These are phyloP conservation scores for Acorus gramineus DNA, from an alignment of 106 monocot species.

Conservation along the genomic window DNA sequence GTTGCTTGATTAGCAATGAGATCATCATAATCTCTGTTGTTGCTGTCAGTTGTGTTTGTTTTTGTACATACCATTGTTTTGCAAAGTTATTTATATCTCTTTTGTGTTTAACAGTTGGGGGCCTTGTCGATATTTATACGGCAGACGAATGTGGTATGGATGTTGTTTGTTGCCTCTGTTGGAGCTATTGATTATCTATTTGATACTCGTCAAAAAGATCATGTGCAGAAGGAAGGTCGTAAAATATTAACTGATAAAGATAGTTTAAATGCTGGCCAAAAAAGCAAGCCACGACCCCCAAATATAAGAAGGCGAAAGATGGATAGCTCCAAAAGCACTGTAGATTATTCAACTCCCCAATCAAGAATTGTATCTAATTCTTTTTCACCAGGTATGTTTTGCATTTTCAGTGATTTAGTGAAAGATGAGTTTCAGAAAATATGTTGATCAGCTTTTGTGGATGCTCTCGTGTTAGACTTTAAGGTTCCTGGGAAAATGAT, in stretches of 20 bases:
- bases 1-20: too few species aligned
- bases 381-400: slow-evolving; percentile 15
- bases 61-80: too few species aligned
- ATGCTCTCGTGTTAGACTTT: too few species aligned
- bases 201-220: slow-evolving; percentile 21
- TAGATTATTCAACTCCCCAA: slow-evolving; percentile 11
- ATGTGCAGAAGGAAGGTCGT: slow-evolving; percentile 7
- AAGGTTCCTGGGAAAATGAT: too few species aligned
- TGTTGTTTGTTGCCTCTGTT: slow-evolving; percentile 74
- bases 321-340: slow-evolving; percentile 2
- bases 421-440: too few species aligned
- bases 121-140: slow-evolving; percentile 55
- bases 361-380: background rate
- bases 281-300: slow-evolving; percentile 8
- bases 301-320: slow-evolving; percentile 45
- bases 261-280: slow-evolving; percentile 5
- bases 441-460: too few species aligned
- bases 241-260: slow-evolving; percentile 14
- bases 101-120: slow-evolving; percentile 48
- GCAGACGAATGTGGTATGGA: slow-evolving; percentile 93
- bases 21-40: too few species aligned
- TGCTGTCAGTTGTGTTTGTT: too few species aligned
- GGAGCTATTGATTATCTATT: slow-evolving; percentile 49
- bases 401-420: background rate
- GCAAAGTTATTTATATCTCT: background rate